Evolutionary conservation across 2,329 filamentous ascomycete species (phyloP).

Genomic region (Aspergillus tubingensis): DNA sequence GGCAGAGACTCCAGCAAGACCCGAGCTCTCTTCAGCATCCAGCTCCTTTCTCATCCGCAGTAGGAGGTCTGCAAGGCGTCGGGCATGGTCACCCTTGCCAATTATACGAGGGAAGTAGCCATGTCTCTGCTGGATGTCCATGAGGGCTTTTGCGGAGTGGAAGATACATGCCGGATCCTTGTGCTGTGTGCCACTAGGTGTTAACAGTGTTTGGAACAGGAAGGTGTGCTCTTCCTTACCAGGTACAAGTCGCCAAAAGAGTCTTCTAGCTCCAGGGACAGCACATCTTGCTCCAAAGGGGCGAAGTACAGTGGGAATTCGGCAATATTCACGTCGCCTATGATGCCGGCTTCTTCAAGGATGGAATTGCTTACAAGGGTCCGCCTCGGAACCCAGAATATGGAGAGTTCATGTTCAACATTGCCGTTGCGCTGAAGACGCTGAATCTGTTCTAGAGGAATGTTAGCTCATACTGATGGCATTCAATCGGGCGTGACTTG

Average conservation of each 20-base stretch:
- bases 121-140: slow-evolving; percentile 88
- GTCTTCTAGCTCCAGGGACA: slow-evolving; percentile 87
- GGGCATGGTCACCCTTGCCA: slow-evolving; percentile 93
- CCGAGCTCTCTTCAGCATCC: slow-evolving; percentile 72
- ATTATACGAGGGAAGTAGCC: slow-evolving; percentile 93
- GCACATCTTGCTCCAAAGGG: slow-evolving; percentile 83
- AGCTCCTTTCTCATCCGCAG: slow-evolving; percentile 90
- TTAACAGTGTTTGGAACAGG: not conserved
- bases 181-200: slow-evolving; percentile 47
- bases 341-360: slow-evolving; percentile 86
- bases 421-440: slow-evolving; percentile 83
- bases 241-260: slow-evolving; percentile 86
- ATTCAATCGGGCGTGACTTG: slow-evolving; percentile 41
- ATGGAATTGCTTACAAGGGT: slow-evolving; percentile 89
- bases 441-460: slow-evolving; percentile 77
- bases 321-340: slow-evolving; percentile 86
- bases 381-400: slow-evolving; percentile 92
- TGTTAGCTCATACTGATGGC: slow-evolving; percentile 64
- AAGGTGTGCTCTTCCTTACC: slow-evolving; percentile 41
- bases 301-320: slow-evolving; percentile 90
- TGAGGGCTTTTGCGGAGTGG: slow-evolving; percentile 84
- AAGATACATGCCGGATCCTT: slow-evolving; percentile 93
- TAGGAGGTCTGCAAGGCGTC: slow-evolving; percentile 81
- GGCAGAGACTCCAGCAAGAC: slow-evolving; percentile 55
- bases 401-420: slow-evolving; percentile 91